phyloP scores from a whole-genome alignment of 148 eudicot species.

The Polygonum aviculare region DNA sequence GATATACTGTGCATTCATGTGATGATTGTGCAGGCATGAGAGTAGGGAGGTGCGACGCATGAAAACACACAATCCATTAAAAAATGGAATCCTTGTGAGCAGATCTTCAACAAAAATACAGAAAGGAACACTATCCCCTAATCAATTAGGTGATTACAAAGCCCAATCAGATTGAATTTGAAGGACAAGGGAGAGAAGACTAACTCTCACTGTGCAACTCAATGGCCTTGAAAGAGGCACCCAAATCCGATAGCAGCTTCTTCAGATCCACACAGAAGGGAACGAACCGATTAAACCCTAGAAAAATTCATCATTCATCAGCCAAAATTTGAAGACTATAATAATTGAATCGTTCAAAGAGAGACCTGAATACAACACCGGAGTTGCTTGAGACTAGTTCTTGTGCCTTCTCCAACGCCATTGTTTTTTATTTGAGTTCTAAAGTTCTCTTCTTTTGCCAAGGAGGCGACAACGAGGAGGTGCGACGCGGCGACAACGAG shows the following conservation, averaged over 20 bases:
- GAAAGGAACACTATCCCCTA: background rate
- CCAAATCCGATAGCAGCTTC: constrained; percentile 29
- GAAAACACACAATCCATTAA: background rate
- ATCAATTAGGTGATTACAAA: background rate
- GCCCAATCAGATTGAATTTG: background rate
- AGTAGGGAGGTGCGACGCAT: background rate
- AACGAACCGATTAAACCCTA: background rate
- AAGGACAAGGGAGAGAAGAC: background rate
- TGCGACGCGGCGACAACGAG: too few relatives aligned
- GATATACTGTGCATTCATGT: too few relatives aligned
- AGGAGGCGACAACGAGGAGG: too few relatives aligned
- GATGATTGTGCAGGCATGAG: too few relatives aligned
- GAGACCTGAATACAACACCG: background rate
- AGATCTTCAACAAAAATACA: background rate
- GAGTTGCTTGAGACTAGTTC: too few relatives aligned
- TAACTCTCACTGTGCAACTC: constrained; percentile 44
- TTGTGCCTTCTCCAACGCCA: too few relatives aligned
- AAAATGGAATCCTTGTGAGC: background rate
- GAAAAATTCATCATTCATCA: background rate
- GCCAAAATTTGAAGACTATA: background rate
- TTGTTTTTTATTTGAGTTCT: too few relatives aligned
- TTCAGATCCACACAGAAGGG: constrained; percentile 30
- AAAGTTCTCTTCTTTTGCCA: too few relatives aligned
- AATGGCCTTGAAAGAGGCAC: constrained; percentile 36
- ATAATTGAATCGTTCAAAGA: background rate